Base-by-base conservation (phyloP, 2,329 filamentous ascomycete species). In the Penicillium sp. region DNA sequence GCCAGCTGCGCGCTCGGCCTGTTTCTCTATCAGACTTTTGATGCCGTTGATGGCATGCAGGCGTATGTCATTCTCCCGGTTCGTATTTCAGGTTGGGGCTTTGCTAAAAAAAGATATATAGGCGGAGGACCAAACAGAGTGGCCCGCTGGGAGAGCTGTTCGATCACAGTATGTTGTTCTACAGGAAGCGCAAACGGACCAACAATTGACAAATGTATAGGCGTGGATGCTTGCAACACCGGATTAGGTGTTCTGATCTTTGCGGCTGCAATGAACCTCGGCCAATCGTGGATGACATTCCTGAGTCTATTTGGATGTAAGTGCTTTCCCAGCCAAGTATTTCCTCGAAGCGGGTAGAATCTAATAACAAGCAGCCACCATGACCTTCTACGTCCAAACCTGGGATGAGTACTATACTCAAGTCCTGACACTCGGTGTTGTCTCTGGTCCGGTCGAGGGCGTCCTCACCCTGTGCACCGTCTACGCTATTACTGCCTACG, bases 341-440 rank as follows among this genome's bases (percentile, higher is more conserved):
- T 13, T 3, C 13, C 13, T 16, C 23, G n/a, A 6, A 28, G 23
- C 36, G 26, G 3, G 5, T 14, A 39, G 5, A 36, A 21, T 47
- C 52, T 66, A 42, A 64, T 7, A 46, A 21, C 39, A 11, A 29
- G 28, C 43, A 91, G 88, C 90, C 6, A 85, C 93, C 55, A 81
- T 95, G 66, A 97, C 94, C n/a, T 99, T 99, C 75, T 97, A 97
- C 74, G 89, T 97, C 37, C 94, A 97, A 74, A 97, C 94, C 29
- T 99, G 94, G 94, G 94, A 99, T 70, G 94, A 97, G 74, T 99
- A 97, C 77, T 93, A 97, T 77, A 99, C 94, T 48, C 92, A 97
- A 75, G 94, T 92, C 3, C 84, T 99, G 44, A 97, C 92, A 1
- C 84, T 99, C 5, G 94, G 94, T 55, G 79, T 97, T 59, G 83